Base-by-base conservation (phyloP, 345 rosid genomes). In the Aquilaria yunnanensis region DNA sequence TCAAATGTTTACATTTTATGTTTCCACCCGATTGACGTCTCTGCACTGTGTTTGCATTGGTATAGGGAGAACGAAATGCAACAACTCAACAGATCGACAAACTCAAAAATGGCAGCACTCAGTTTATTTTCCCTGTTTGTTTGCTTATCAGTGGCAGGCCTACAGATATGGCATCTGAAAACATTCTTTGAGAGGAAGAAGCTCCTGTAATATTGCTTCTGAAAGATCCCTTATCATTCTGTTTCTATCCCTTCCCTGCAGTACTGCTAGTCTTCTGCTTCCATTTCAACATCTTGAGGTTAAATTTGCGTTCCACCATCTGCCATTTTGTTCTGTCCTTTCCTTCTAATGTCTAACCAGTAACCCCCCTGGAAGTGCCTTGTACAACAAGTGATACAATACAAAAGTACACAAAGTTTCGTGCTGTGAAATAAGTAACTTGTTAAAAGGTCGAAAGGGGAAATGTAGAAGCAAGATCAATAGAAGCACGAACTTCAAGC, bases 41-140 rank as follows among this genome's bases (percentile, higher is more conserved):
- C 51, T 30, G 12, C 3, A 14, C 48, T 60, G 34, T 60, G 47
- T 59, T 59, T 46, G 55, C 7, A 32, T 33, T 2, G 23, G 33
- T 51, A 33, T 74, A 92, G 98, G 69, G 96, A 89, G 71, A 84
- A 82, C 61, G 96, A 89, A 76, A 92, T 92, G 98, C 96, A 89
- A 10, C 47, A 77, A 12, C 85, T 87, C 31, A 92, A 92, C 68
- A 75, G 65, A 68, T 70, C 84, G 2, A 92, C 92, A 32, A 81
- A 85, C 76, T 67, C 85, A 9, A 81, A 66, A 62, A 92, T 92
- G 96, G 80, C 81, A 16, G 59, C 71, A 50, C 76, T 89, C 32
- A 67, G 95, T 66, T 60, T 82, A 6, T 32, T 92, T 52, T 92
- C 98, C 1, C 72, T 92, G 14, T 41, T 74, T 12, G 78, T 89